Base-by-base conservation (phyloP, 768 basidiomycete genomes). In the Pleurotus giganteus region DNA sequence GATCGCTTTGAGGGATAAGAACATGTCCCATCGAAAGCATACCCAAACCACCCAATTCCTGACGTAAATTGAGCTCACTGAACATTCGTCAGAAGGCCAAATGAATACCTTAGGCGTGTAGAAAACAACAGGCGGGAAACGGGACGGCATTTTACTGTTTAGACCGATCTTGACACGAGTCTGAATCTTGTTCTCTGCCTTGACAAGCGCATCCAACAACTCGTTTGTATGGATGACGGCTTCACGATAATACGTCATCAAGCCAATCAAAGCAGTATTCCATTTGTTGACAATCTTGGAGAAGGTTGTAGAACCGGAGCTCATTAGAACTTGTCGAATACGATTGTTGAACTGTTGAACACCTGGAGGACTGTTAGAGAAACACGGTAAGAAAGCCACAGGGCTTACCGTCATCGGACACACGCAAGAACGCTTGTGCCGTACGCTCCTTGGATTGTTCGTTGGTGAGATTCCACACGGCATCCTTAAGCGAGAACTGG, bases 21-120 rank as follows among this genome's bases (percentile, higher is more conserved):
- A 99, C 95, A 70, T 98, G 97, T 11, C 96, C 96, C 97, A 99
- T 99, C 2, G 94, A 98, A 65, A 99, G 77, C 97, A 98, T 98
- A 51, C 97, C 97, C 41, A 98, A 84, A 69, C 96, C 97, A 68
- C 96, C 97, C 28, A 98, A 75, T 78, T 98, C 97, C 86, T 85
- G 59, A 21, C 34, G 32, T 55, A 8, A 52, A 34, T 47, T 2
- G 36, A 29, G 45, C 32, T 58, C 42, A 27, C 15, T 27, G 52
- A 34, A 31, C 24, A 26, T 4, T 21, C 42, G 31, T 8, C 13
- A 46, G 24, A 4, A 36, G 29, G 31, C 15, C 31, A 8, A 17
- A 58, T 52, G 66, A n/a, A 41, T 55, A 85, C 84, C 79, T 98
- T 98, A 0, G 94, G 95, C 4, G 93, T 95, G 68, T 97, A 96